Evolutionary conservation across 2,329 filamentous ascomycete species (phyloP).

Genomic region (Colletotrichum limetticola): DNA sequence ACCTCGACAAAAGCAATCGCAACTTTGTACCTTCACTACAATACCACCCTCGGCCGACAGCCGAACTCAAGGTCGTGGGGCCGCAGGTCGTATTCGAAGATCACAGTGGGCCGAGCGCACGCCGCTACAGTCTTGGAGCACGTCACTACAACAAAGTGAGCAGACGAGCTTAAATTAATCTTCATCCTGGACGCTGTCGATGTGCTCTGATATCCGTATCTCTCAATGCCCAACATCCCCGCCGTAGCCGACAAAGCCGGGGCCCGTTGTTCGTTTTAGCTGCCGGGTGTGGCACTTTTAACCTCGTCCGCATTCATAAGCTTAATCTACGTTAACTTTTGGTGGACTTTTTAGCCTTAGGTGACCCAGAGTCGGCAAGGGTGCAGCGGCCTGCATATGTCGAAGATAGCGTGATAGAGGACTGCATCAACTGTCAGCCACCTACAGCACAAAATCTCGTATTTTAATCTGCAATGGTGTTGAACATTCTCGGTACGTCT

Average conservation of each 20-base stretch:
- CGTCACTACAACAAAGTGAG: neutral
- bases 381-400: neutral
- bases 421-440: neutral
- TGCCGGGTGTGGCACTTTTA: constrained; percentile 1
- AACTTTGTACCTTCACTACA: neutral
- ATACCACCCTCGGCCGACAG: neutral
- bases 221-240: neutral
- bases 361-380: neutral
- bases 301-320: neutral
- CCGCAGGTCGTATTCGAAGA: constrained; percentile 21
- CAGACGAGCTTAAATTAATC: neutral
- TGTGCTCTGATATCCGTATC: neutral
- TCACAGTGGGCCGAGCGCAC: constrained; percentile 5
- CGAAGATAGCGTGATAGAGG: neutral
- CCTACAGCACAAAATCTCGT: neutral
- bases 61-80: constrained; percentile 24
- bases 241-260: neutral
- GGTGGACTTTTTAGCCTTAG: neutral
- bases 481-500: neutral
- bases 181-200: neutral
- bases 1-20: too few relatives aligned
- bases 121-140: constrained; percentile 16
- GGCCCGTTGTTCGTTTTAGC: constrained; percentile 1
- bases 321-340: neutral
- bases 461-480: neutral